Evolutionary conservation across 2,329 filamentous ascomycete species (phyloP).

Genomic region (Cladophialophora psammophila): DNA sequence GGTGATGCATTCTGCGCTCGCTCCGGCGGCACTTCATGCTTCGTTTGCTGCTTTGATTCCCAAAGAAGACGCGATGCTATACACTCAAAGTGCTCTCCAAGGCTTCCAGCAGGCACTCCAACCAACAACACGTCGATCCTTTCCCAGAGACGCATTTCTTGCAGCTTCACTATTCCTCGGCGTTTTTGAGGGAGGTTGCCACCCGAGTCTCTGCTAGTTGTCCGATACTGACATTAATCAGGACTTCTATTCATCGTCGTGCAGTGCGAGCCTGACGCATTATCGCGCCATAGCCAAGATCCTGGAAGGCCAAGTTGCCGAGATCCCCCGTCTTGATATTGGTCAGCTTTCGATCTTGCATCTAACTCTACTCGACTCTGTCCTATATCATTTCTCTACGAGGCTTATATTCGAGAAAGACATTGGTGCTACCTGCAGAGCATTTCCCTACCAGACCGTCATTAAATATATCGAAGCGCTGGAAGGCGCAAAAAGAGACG

Average conservation of each 20-base stretch:
- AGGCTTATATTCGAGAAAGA: slow-evolving; percentile 32
- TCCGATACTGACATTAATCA: slow-evolving; percentile 17
- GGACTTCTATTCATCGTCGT: slow-evolving; percentile 33
- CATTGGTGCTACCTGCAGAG: slow-evolving; percentile 26
- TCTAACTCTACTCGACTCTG: slow-evolving; percentile 32
- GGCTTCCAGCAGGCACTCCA: slow-evolving; percentile 29
- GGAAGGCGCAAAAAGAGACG: slow-evolving; percentile 15
- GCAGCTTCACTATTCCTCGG: slow-evolving; percentile 35
- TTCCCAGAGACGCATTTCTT: slow-evolving; percentile 28
- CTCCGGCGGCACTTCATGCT: slow-evolving; percentile 34
- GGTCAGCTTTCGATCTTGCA: slow-evolving; percentile 26
- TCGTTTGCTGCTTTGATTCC: slow-evolving; percentile 32
- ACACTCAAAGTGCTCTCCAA: slow-evolving; percentile 33
- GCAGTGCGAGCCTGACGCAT: slow-evolving; percentile 31
- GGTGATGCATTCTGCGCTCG: slow-evolving; percentile 35
- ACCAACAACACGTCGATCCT: not conserved
- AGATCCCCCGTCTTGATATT: slow-evolving; percentile 27
- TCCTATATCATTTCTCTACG: slow-evolving; percentile 35
- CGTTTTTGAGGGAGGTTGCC: slow-evolving; percentile 30
- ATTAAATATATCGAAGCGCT: slow-evolving; percentile 34
- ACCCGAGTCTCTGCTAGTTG: not conserved
- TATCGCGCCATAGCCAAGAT: slow-evolving; percentile 32
- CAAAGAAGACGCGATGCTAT: slow-evolving; percentile 34
- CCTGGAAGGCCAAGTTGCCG: slow-evolving; percentile 26
- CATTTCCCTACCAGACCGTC: slow-evolving; percentile 29